Evolutionary conservation across 73 alveolate genomes (phyloP).

Genomic region (Tetrahymena thermophila): DNA sequence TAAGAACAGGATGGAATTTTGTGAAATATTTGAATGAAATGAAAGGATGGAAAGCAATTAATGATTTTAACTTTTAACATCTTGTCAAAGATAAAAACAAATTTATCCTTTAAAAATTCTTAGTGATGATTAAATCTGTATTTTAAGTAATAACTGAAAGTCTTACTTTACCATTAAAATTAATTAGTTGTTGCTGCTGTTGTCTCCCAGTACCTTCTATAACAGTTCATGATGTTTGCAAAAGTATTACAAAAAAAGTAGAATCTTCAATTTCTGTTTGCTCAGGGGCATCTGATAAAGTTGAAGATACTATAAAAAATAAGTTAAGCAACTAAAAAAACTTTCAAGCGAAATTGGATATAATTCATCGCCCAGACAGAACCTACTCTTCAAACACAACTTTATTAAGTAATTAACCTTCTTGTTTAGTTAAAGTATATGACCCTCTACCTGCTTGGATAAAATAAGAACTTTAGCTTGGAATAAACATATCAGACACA

Average conservation of each 20-base stretch:
- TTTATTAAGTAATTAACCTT: background rate
- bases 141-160: background rate
- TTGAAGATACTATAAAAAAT: background rate
- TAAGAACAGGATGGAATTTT: background rate
- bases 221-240: background rate
- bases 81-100: background rate
- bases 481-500: background rate
- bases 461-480: background rate
- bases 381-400: background rate
- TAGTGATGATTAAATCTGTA: background rate
- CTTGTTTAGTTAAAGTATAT: background rate
- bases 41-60: background rate
- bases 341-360: background rate
- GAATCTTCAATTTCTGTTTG: background rate
- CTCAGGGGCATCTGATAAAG: background rate
- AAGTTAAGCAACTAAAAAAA: background rate
- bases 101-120: background rate
- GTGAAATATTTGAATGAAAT: background rate
- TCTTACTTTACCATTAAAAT: background rate
- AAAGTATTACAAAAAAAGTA: background rate
- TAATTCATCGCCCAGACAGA: background rate
- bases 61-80: background rate
- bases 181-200: background rate
- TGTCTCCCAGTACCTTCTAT: background rate
- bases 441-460: background rate